phyloP scores from a whole-genome alignment of 176 grass and related monocot species.

The Musa beccarii region DNA sequence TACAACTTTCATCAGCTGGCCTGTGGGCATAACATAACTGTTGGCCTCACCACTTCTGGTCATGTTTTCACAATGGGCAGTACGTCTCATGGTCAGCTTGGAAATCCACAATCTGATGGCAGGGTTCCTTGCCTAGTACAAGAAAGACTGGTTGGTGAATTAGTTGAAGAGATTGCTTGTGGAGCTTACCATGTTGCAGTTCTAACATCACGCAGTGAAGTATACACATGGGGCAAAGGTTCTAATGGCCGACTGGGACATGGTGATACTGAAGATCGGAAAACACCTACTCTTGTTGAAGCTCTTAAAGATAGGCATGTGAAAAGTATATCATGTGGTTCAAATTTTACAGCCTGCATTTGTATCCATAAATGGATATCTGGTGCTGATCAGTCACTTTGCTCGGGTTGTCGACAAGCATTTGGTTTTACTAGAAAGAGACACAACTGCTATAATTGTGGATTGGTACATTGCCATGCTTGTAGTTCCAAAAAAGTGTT shows the following conservation, averaged over 20 bases:
- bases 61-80: constrained; percentile 95
- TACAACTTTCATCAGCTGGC: constrained; percentile 84
- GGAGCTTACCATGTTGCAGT: constrained; percentile 44
- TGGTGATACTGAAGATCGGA: constrained; percentile 61
- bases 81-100: constrained; percentile 66
- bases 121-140: constrained; percentile 58
- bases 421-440: constrained; percentile 96
- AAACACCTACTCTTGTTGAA: constrained; percentile 68
- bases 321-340: constrained; percentile 93
- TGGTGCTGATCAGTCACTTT: constrained; percentile 74
- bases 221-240: constrained; percentile 95
- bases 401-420: constrained; percentile 83
- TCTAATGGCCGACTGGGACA: constrained; percentile 87
- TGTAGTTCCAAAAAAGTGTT: constrained; percentile 90
- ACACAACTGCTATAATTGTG: constrained; percentile 71
- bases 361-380: constrained; percentile 99
- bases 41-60: constrained; percentile 70
- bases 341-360: constrained; percentile 92
- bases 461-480: constrained; percentile 81
- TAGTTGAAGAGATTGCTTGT: constrained; percentile 87
- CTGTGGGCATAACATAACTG: constrained; percentile 70
- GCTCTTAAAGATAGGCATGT: constrained; percentile 79
- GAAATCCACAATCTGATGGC: constrained; percentile 61
- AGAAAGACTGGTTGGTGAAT: constrained; percentile 41
- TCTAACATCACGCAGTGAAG: constrained; percentile 75